These are phyloP conservation scores for Scheffersomyces ergatensis DNA, from an alignment of 805 yeast species.

Conservation along the genomic window DNA sequence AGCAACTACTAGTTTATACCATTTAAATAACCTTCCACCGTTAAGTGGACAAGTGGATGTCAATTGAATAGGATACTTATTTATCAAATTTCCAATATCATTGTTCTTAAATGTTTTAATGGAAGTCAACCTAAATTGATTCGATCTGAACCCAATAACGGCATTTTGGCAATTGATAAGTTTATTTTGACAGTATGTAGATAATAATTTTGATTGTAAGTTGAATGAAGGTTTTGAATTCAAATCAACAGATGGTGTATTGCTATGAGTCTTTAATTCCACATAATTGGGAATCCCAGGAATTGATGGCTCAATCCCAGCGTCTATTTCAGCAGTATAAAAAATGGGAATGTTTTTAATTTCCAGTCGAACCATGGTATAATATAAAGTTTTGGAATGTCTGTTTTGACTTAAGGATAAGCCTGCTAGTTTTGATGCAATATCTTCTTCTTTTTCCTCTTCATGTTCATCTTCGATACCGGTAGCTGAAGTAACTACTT, in stretches of 20 bases:
- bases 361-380: constrained; percentile 13
- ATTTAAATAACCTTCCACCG: constrained; percentile 10
- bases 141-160: constrained; percentile 15
- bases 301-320: constrained; percentile 5
- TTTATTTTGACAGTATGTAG: constrained; percentile 17
- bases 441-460: no score
- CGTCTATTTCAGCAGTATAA: constrained; percentile 24
- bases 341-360: constrained; percentile 8
- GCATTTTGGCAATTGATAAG: constrained; percentile 13
- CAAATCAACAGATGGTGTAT: constrained; percentile 1
- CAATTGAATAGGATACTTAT: constrained; percentile 5
- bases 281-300: constrained; percentile 12
- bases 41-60: constrained; percentile 6
- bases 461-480: neutral
- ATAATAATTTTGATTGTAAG: constrained; percentile 9
- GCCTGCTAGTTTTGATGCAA: neutral
- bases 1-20: constrained; percentile 13
- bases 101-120: constrained; percentile 7
- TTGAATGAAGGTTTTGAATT: constrained; percentile 1
- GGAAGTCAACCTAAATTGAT: constrained; percentile 10
- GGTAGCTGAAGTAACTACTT: constrained; percentile 10
- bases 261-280: constrained; percentile 22
- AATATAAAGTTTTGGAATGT: constrained; percentile 4
- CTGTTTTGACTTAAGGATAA: constrained; percentile 1
- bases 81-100: constrained; percentile 8